These are phyloP conservation scores for Vachellia pachyceras DNA, from an alignment of 306 rosid species.

Conservation along the genomic window DNA sequence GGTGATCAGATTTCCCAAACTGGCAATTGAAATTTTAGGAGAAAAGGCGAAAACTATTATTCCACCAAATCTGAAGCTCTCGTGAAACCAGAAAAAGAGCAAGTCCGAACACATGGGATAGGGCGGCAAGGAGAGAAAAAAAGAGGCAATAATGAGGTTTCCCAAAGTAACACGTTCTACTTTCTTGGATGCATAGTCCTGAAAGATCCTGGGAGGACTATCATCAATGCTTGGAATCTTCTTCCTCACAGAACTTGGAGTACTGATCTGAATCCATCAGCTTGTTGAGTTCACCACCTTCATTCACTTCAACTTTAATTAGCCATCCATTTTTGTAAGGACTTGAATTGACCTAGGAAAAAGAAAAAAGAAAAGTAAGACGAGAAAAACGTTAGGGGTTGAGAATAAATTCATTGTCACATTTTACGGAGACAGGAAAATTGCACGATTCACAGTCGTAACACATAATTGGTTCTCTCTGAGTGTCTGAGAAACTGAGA, in stretches of 20 bases:
- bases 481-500: not conserved
- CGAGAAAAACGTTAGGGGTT: not conserved
- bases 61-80: constrained; percentile 38
- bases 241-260: constrained; percentile 96
- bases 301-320: constrained; percentile 73
- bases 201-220: constrained; percentile 26
- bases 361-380: constrained; percentile 16
- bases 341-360: constrained; percentile 70
- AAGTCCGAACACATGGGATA: constrained; percentile 21
- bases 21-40: constrained; percentile 25
- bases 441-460: not conserved
- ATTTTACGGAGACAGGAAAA: not conserved
- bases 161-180: constrained; percentile 36
- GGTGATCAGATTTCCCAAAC: constrained; percentile 9
- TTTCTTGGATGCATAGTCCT: constrained; percentile 17
- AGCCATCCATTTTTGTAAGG: constrained; percentile 91
- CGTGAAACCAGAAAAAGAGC: constrained; percentile 20
- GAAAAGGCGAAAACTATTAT: constrained; percentile 30
- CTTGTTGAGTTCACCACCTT: constrained; percentile 60
- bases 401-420: not conserved
- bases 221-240: constrained; percentile 74
- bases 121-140: not conserved
- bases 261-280: constrained; percentile 87
- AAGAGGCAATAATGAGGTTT: constrained; percentile 35
- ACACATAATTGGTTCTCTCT: not conserved